phyloP scores from a whole-genome alignment of 2,329 filamentous ascomycete genomes.

The Epichloe scottii region DNA sequence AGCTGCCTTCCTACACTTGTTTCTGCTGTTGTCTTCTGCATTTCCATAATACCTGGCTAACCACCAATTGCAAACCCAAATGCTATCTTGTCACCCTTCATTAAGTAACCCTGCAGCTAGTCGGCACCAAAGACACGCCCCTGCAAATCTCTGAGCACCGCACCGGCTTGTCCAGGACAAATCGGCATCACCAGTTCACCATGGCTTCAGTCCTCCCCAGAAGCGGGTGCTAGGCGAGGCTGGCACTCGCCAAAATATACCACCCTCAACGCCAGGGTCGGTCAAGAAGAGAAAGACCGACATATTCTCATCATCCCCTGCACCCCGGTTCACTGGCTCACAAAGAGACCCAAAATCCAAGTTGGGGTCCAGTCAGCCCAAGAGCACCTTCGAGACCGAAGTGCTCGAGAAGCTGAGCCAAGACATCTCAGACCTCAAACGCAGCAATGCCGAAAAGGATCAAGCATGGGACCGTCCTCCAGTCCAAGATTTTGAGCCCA shows the following conservation, averaged over 20 bases:
- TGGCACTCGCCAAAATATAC: slow-evolving; percentile 49
- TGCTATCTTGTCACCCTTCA: not conserved
- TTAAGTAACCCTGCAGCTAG: not conserved
- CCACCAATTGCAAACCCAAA: not conserved
- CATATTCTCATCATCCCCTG: slow-evolving; percentile 39
- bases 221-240: slow-evolving; percentile 64
- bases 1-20: not conserved
- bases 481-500: slow-evolving; percentile 37
- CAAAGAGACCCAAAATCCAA: slow-evolving; percentile 50
- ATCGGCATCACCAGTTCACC: not conserved
- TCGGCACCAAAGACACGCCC: not conserved
- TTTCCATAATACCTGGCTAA: no score
- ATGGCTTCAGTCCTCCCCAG: slow-evolving; percentile 46
- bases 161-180: not conserved
- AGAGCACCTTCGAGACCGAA: slow-evolving; percentile 87
- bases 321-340: slow-evolving; percentile 47
- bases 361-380: slow-evolving; percentile 60
- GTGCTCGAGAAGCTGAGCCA: slow-evolving; percentile 93
- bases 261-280: slow-evolving; percentile 40
- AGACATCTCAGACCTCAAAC: slow-evolving; percentile 75
- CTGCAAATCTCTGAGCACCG: not conserved
- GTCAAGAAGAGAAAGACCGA: slow-evolving; percentile 73
- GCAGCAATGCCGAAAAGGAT: slow-evolving; percentile 81
- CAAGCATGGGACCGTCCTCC: slow-evolving; percentile 71
- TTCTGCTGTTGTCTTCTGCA: not conserved